Evolutionary conservation across 2,329 filamentous ascomycete species (phyloP).

Genomic region (Cordyceps farinosa): DNA sequence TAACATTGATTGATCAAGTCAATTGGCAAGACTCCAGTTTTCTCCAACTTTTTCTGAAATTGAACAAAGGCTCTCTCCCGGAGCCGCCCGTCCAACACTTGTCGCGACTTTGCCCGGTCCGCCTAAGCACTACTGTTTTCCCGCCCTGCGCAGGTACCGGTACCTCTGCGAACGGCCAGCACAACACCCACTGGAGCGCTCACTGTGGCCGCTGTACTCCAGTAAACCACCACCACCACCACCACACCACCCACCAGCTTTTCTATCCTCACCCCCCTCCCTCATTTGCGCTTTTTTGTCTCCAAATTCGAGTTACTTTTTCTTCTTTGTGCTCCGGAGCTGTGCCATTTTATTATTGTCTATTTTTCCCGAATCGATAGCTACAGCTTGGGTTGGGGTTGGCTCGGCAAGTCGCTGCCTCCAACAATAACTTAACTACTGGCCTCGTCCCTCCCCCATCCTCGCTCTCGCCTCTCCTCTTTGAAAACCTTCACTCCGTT

Average conservation of each 20-base stretch:
- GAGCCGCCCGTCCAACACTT: slow-evolving; percentile 9
- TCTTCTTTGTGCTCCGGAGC: background rate
- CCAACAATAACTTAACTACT: background rate
- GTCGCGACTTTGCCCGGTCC: slow-evolving; percentile 15
- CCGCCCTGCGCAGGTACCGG: background rate
- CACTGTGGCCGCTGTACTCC: background rate
- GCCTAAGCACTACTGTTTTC: background rate
- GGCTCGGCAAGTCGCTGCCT: slow-evolving; percentile 7
- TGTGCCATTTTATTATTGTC: background rate
- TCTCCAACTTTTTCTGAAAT: slow-evolving; percentile 10
- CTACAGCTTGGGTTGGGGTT: background rate
- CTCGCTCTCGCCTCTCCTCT: background rate
- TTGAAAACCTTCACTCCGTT: background rate
- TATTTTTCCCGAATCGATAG: background rate
- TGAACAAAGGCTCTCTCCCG: background rate
- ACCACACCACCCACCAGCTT: background rate
- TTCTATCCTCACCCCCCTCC: background rate
- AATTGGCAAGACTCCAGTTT: slow-evolving; percentile 4
- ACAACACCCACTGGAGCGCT: background rate
- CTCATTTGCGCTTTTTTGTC: background rate
- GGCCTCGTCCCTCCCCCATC: background rate
- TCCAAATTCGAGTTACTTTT: background rate
- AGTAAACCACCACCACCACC: background rate
- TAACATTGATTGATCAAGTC: background rate
- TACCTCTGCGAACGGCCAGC: background rate